Evolutionary conservation across 2,329 filamentous ascomycete genomes (phyloP), one percentile per base, ranked within the genome.

Genomic region (Bertia moriformis): DNA sequence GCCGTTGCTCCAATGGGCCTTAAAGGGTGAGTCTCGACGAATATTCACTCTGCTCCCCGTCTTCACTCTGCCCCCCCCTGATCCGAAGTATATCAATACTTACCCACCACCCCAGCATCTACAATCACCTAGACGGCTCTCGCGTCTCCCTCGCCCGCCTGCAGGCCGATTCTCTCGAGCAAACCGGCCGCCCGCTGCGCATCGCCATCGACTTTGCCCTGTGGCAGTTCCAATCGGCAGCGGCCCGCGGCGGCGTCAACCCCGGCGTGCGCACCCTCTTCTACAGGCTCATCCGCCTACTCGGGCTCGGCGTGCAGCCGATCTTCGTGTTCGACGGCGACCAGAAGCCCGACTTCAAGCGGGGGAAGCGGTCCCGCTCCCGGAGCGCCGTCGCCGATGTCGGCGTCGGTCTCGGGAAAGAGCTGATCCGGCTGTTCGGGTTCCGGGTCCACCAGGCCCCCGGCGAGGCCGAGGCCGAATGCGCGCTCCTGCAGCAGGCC

Each of bases 381-480:
- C 67, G 73, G 3, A 62, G 73, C 49, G 69, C 83, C 38, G 73
- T 80, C 51, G 68, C 72, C 40, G n/a, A n/a, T n/a, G 64, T 86
- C 42, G 69, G 84, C 45, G 75, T 77, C 27, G 77, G 83, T 35
- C 74, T 87, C 43, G 86, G 85, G 1, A 95, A 94, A 59, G 76
- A 82, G 37, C 61, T 96, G 4, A 76, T 96, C 37, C 77, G 79
- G 38, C 65, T 91, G 1, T 95, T 96, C 56, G 87, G 83, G 1
- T 93, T 93, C 51, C 73, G 78, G 1, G 72, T 73, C 38, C 87
- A 96, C 55, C 76, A 86, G 50, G 91, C 91, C 4, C 91, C 89
- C 0, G 91, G 91, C 7, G 91, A 98, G 54, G 91, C 89, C 3
- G 91, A 98, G 55, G 91, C 91, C 1, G 91, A 98, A 60, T 98